Evolutionary conservation across 2,329 filamentous ascomycete species (phyloP).

Genomic region (Pyricularia sp.): DNA sequence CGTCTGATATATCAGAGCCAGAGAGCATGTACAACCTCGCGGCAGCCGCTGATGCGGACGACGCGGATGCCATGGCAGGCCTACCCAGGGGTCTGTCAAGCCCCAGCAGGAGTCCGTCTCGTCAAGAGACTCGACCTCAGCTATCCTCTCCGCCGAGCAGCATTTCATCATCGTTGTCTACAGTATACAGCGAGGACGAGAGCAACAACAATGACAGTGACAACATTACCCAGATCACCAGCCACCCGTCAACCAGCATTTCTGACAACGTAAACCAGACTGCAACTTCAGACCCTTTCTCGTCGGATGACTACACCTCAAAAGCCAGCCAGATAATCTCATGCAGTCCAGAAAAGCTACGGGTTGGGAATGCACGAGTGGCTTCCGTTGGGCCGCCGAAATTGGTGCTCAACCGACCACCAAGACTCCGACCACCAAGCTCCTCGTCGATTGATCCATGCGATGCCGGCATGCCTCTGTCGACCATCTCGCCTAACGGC

Average conservation of each 20-base stretch:
- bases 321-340: not conserved
- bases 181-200: slow-evolving; percentile 42
- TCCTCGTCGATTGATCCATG: not conserved
- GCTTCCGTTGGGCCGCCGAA: not conserved
- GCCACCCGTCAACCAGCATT: not conserved
- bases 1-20: slow-evolving; percentile 21
- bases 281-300: not conserved
- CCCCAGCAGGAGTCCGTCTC: slow-evolving; percentile 21
- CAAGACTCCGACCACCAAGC: not conserved
- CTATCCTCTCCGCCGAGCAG: slow-evolving; percentile 27
- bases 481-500: not conserved
- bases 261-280: not conserved
- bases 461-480: not conserved
- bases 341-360: not conserved
- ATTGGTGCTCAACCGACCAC: not conserved
- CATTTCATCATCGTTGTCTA: slow-evolving; percentile 40
- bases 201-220: slow-evolving; percentile 21
- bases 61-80: slow-evolving; percentile 6
- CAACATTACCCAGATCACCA: not conserved
- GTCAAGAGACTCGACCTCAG: slow-evolving; percentile 2
- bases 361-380: not conserved
- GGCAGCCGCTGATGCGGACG: not conserved
- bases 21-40: slow-evolving; percentile 24
- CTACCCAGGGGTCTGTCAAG: slow-evolving; percentile 19
- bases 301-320: not conserved